These are phyloP conservation scores for Juncus inflexus DNA, from an alignment of 176 grass and related monocot species.

Conservation along the genomic window DNA sequence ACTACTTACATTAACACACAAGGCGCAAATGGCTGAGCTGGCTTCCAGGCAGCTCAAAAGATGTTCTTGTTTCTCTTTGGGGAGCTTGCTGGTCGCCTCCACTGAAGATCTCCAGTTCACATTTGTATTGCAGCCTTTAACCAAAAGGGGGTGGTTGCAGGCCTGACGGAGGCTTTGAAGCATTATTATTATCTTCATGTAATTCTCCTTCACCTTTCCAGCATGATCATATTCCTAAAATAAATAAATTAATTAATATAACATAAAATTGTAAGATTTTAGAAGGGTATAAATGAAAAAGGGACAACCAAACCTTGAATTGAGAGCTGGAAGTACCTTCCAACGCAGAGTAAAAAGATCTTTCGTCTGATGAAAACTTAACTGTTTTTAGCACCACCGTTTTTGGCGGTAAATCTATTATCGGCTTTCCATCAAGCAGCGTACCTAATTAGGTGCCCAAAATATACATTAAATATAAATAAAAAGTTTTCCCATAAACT, in stretches of 20 bases:
- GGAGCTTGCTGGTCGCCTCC: constrained; percentile 50
- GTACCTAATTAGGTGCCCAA: not conserved
- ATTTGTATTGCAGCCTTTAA: constrained; percentile 50
- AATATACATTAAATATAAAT: too few species aligned
- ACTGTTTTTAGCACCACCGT: constrained; percentile 62
- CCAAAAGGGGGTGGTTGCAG: constrained; percentile 68
- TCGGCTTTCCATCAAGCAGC: constrained; percentile 75
- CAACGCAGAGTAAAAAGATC: constrained; percentile 55
- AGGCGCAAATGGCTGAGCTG: constrained; percentile 61
- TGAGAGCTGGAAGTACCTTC: constrained; percentile 69
- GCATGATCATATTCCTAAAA: constrained; percentile 67
- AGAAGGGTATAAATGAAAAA: too few species aligned
- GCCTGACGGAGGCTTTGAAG: constrained; percentile 78
- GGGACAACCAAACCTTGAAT: constrained; percentile 48
- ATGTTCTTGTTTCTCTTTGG: constrained; percentile 45
- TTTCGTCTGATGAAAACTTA: constrained; percentile 63
- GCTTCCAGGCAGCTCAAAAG: constrained; percentile 62
- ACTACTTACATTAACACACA: constrained; percentile 61
- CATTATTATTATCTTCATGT: constrained; percentile 81
- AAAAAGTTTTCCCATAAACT: too few species aligned
- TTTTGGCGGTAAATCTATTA: constrained; percentile 65
- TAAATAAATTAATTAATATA: too few species aligned
- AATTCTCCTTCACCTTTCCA: constrained; percentile 81
- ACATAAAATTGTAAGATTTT: too few species aligned
- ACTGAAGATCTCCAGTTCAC: constrained; percentile 51